Evolutionary conservation across 768 basidiomycete genomes (phyloP).

Genomic region (Pleurotus giganteus): DNA sequence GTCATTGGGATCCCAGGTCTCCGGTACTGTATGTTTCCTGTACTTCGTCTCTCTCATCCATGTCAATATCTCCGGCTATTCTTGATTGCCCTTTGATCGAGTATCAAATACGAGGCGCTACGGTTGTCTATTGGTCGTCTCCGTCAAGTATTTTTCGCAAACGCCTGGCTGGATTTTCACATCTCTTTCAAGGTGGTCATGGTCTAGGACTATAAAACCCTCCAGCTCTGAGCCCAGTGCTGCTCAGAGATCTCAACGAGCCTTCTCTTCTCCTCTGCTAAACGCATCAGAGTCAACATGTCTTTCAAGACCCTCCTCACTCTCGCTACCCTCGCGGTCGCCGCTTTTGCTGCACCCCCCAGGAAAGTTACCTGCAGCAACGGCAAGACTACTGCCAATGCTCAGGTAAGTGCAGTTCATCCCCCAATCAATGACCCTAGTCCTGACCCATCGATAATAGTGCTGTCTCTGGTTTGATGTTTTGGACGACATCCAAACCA

Average conservation of each 20-base stretch:
- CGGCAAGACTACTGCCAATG: constrained; percentile 16
- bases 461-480: constrained; percentile 36
- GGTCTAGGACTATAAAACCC: neutral
- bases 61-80: neutral
- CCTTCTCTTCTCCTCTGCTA: neutral
- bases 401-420: neutral
- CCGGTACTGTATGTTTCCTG: neutral
- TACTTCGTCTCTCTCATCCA: neutral
- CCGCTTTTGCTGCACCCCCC: constrained; percentile 51
- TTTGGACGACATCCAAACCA: constrained; percentile 31
- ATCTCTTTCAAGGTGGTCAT: neutral
- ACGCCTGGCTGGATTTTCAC: neutral
- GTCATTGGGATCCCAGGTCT: neutral
- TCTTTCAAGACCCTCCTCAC: constrained; percentile 6
- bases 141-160: neutral
- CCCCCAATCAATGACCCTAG: neutral
- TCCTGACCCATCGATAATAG: neutral
- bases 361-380: constrained; percentile 23
- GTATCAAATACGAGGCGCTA: neutral
- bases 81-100: neutral
- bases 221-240: neutral
- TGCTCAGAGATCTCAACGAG: neutral
- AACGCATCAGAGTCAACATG: neutral
- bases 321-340: constrained; percentile 6
- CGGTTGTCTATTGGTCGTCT: neutral